phyloP scores from a whole-genome alignment of 768 basidiomycete species.

The Lactifluus echinatus region DNA sequence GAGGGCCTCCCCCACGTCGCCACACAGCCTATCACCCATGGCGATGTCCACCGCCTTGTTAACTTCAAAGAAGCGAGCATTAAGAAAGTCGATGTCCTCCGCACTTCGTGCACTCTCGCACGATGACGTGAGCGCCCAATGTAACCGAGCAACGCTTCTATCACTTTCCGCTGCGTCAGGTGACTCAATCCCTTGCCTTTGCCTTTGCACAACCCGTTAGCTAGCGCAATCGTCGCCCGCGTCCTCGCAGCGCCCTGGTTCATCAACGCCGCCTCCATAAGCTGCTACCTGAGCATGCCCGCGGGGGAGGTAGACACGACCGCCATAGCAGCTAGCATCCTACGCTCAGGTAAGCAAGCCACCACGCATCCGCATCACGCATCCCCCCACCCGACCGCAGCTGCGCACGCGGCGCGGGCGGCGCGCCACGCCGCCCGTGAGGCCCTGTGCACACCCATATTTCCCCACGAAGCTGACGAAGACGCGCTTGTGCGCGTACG shows the following conservation, averaged over 20 bases:
- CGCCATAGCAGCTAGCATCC: conserved; percentile 40
- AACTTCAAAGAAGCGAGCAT: conserved; percentile 40
- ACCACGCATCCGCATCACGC: too few species aligned
- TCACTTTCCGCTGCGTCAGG: too few species aligned
- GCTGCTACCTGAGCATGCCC: conserved; percentile 81
- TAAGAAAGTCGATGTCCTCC: conserved; percentile 43
- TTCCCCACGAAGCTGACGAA: too few species aligned
- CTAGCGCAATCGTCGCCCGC: conserved; percentile 37
- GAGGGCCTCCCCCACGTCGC: too few species aligned
- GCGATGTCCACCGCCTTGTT: not conserved
- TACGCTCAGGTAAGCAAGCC: conserved; percentile 45
- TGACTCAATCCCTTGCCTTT: too few species aligned
- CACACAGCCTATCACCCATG: not conserved
- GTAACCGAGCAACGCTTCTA: conserved; percentile 36
- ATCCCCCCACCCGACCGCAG: too few species aligned
- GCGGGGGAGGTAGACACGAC: conserved; percentile 57
- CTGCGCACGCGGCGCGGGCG: too few species aligned
- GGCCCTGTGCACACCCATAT: too few species aligned
- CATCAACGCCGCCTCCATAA: conserved; percentile 38
- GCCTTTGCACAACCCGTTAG: too few species aligned
- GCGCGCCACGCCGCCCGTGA: too few species aligned
- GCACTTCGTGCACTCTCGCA: conserved; percentile 38
- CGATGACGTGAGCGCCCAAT: conserved; percentile 48
- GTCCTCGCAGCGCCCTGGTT: conserved; percentile 48
- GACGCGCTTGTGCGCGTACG: too few species aligned